Evolutionary conservation across 2,329 filamentous ascomycete genomes (phyloP).

Genomic region (Beauveria caledonica): DNA sequence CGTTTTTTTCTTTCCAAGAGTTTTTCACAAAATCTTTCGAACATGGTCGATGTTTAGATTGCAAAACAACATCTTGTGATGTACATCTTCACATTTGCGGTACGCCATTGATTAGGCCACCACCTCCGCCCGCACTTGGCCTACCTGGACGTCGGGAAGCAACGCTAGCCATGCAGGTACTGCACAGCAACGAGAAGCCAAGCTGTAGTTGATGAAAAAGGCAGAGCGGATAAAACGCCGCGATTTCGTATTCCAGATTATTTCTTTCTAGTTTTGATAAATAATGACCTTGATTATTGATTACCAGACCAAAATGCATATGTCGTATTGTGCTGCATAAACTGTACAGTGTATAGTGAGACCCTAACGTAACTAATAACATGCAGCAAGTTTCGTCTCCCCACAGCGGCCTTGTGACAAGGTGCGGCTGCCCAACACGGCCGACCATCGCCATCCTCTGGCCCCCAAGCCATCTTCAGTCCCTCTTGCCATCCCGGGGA

Average conservation of each 20-base stretch:
- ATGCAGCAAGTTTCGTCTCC: background rate
- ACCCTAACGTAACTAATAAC: background rate
- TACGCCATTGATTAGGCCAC: background rate
- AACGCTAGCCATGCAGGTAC: conserved; percentile 7
- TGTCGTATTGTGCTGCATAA: background rate
- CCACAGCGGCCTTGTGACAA: conserved; percentile 9
- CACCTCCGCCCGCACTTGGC: conserved; percentile 1
- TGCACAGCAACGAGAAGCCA: conserved; percentile 1
- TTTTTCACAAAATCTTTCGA: background rate
- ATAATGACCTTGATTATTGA: no score
- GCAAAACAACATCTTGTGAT: background rate
- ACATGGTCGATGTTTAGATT: background rate
- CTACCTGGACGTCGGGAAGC: background rate
- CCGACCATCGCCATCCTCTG: background rate
- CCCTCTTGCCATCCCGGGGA: background rate
- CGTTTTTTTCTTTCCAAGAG: no score
- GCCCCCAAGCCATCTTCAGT: background rate
- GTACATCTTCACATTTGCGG: background rate
- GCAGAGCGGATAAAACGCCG: background rate
- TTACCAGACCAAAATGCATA: background rate
- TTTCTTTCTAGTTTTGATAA: background rate
- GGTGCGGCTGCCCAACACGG: conserved; percentile 2
- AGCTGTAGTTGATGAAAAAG: no score
- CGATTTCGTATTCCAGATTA: background rate
- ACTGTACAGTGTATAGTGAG: background rate